Evolutionary conservation across 805 yeast genomes (phyloP), one percentile per base, ranked within the genome.

Genomic region (Ogataea siamensis): DNA sequence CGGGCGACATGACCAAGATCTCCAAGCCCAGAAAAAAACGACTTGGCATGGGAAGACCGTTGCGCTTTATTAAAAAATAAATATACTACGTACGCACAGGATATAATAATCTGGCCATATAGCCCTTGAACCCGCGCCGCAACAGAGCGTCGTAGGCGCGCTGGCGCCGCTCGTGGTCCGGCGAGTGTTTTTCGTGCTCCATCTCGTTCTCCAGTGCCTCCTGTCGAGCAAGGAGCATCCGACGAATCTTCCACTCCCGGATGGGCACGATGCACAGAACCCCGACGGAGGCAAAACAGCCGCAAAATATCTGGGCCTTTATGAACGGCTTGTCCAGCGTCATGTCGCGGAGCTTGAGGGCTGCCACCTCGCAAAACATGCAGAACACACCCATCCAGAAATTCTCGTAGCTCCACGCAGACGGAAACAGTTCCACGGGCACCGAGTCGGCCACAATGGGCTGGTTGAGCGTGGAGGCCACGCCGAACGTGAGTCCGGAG

Each of bases 261-360:
- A 76, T 55, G 0, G 74, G 57, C 2, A 76, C 35, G 35, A 51
- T 27, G 27, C 76, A 56, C 16, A 77, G 37, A 1, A 75, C 3
- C 3, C 72, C 57, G 0, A 74, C 73, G 7, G 55, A 60, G 6
- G 74, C 54, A 42, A 71, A 77, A 32, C 72, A 62, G 2, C 86
- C 87, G 5, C 78, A 73, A 49, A 77, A 78, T 2, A 79, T 66
- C 51, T 81, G 87, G 2, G 83, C 68, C 46, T 78, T 70, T 20
- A 74, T 58, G 50, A 73, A 82, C 2, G 85, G 84, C 14, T 25
- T 48, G 1, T 42, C 5, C 5, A 41, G 29, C 5, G 32, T 15
- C 17, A 34, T 21, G 23, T 57, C 45, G 25, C 57, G 42, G 32
- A 61, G 37, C 10, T 51, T 48, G 39, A 62, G 39, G 0, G 62